Conservation (phyloP, 2,329 filamentous ascomycete species). For the Claviceps maximensis region DNA sequence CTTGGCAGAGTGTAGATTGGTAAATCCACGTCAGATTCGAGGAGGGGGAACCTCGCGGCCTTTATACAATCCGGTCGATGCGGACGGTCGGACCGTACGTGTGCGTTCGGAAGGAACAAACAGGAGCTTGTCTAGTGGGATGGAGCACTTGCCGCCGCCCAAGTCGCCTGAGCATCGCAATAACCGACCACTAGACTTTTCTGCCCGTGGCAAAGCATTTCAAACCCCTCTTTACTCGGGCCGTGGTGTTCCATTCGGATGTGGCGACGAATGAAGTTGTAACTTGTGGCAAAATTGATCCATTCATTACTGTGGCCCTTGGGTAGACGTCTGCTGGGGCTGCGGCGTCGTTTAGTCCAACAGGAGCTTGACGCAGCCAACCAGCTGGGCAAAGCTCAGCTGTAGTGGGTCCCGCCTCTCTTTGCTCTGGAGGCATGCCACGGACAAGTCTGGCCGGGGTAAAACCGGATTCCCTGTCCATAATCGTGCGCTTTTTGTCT, state of each 20-base stretch:
- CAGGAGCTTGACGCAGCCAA: no score
- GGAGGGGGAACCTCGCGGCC: neutral
- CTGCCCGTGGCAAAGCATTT: neutral
- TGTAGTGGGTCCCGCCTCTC: no score
- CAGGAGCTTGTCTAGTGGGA: neutral
- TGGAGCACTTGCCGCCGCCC: neutral
- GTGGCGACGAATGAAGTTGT: slow-evolving; percentile 6
- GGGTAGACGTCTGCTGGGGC: no score
- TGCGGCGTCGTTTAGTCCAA: no score
- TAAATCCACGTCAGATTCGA: no score
- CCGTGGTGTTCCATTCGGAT: neutral
- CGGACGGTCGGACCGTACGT: neutral
- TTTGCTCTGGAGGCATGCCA: no score
- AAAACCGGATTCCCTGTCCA: no score
- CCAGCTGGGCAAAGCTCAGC: no score
- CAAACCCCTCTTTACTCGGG: neutral
- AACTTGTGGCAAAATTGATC: neutral
- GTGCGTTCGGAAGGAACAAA: neutral
- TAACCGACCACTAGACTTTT: no score
- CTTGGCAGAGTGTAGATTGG: neutral
- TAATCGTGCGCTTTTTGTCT: no score
- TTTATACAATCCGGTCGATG: neutral
- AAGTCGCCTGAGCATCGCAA: neutral
- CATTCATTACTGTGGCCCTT: no score
- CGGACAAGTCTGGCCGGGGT: no score